These are phyloP conservation scores for Stylosanthes scabra DNA, from an alignment of 331 rosid genomes.

Conservation along the genomic window DNA sequence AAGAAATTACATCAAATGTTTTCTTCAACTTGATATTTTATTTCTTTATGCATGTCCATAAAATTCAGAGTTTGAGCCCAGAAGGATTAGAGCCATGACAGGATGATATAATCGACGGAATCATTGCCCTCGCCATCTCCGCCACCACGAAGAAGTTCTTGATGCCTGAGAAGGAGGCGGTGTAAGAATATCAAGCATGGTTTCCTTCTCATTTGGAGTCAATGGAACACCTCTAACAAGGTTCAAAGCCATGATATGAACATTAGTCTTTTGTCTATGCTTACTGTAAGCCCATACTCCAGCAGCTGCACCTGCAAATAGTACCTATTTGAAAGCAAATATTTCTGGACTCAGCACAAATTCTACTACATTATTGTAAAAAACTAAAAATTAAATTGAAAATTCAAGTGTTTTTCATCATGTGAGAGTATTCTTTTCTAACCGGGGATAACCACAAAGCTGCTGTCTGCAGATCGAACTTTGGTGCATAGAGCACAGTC, in stretches of 20 bases:
- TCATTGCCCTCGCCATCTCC: conserved; percentile 64
- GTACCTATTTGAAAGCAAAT: conserved; percentile 51
- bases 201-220: no score
- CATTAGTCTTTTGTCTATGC: no score
- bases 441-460: conserved; percentile 93
- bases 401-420: conserved; percentile 26
- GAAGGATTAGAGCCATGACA: background rate
- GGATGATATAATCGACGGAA: conserved; percentile 8
- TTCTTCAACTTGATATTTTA: no score
- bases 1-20: no score
- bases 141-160: conserved; percentile 47
- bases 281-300: conserved; percentile 64
- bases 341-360: conserved; percentile 32
- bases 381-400: background rate
- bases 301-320: conserved; percentile 73
- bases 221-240: no score
- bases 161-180: conserved; percentile 67
- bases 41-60: no score
- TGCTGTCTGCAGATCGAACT: conserved; percentile 95
- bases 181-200: conserved; percentile 54
- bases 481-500: conserved; percentile 79
- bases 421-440: conserved; percentile 9
- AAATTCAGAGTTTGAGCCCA: no score
- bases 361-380: background rate
- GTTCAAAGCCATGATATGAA: no score